These are phyloP conservation scores for Aspergillus taichungensis DNA, from an alignment of 495 filamentous ascomycete genomes.

Conservation along the genomic window DNA sequence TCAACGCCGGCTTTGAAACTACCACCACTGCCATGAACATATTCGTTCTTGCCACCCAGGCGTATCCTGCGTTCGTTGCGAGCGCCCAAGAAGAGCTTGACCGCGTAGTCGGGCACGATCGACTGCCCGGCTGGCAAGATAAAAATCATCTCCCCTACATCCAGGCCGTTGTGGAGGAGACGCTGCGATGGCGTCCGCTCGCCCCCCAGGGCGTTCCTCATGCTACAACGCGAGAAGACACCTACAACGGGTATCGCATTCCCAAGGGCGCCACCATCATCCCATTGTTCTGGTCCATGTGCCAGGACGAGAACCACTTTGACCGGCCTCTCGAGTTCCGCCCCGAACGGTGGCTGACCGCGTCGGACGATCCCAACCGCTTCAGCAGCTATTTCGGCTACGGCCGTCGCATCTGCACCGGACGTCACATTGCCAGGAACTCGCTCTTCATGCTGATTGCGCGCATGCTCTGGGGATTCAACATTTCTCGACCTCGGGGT, in stretches of 20 bases:
- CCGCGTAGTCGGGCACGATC: conserved; percentile 11
- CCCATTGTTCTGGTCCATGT: conserved; percentile 36
- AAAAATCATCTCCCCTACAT: conserved; percentile 22
- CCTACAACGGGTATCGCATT: conserved; percentile 42
- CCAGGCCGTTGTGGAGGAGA: conserved; percentile 25
- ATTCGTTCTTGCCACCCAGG: conserved; percentile 27
- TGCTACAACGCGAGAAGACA: conserved; percentile 39
- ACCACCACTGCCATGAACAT: conserved; percentile 22
- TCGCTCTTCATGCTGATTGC: conserved; percentile 38
- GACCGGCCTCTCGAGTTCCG: conserved; percentile 29
- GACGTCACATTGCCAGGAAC: conserved; percentile 44
- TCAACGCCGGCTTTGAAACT: conserved; percentile 30
- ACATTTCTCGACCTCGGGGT: conserved; percentile 34
- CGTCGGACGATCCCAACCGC: not conserved
- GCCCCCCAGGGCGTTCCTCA: conserved; percentile 40
- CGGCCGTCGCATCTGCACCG: conserved; percentile 21
- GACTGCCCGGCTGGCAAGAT: conserved; percentile 15
- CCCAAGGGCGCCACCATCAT: conserved; percentile 38
- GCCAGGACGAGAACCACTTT: conserved; percentile 25
- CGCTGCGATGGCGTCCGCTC: conserved; percentile 28
- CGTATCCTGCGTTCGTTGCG: conserved; percentile 29
- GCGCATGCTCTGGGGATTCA: conserved; percentile 46
- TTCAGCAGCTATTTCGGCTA: conserved; percentile 12
- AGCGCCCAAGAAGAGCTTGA: conserved; percentile 43
- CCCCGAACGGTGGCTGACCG: conserved; percentile 38